These are phyloP conservation scores for Populus hybrid DNA, from an alignment of 441 rosid genomes.

Conservation along the genomic window DNA sequence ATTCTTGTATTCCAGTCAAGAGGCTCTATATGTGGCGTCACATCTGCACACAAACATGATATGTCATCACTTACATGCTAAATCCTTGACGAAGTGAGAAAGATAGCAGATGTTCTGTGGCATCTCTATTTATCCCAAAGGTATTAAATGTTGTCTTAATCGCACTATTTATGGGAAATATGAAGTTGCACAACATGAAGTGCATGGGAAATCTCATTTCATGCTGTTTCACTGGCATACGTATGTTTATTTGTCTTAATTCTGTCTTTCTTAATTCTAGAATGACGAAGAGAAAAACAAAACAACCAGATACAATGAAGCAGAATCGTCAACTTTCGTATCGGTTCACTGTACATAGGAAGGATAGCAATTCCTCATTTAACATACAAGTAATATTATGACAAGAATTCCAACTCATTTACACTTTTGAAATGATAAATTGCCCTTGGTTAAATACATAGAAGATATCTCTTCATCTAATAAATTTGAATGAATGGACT, in stretches of 20 bases:
- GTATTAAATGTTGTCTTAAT: no score
- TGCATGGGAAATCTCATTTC: no score
- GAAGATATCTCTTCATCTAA: not conserved
- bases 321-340: no score
- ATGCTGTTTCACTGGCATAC: not conserved
- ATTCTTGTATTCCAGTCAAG: slow-evolving; percentile 86
- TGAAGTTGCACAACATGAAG: no score
- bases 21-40: slow-evolving; percentile 62
- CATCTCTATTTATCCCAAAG: no score
- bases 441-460: not conserved
- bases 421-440: not conserved
- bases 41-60: slow-evolving; percentile 38
- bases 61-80: not conserved
- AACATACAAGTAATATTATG: no score
- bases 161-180: no score
- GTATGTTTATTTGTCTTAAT: not conserved
- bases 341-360: no score
- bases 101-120: not conserved
- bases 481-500: no score
- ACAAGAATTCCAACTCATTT: not conserved
- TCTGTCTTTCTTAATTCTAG: not conserved
- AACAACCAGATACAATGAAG: not conserved
- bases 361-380: no score
- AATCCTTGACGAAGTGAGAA: not conserved
- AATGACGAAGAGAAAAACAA: not conserved